These are phyloP conservation scores for Penicillium sp. DNA, from an alignment of 2,329 filamentous ascomycete species.

Conservation along the genomic window DNA sequence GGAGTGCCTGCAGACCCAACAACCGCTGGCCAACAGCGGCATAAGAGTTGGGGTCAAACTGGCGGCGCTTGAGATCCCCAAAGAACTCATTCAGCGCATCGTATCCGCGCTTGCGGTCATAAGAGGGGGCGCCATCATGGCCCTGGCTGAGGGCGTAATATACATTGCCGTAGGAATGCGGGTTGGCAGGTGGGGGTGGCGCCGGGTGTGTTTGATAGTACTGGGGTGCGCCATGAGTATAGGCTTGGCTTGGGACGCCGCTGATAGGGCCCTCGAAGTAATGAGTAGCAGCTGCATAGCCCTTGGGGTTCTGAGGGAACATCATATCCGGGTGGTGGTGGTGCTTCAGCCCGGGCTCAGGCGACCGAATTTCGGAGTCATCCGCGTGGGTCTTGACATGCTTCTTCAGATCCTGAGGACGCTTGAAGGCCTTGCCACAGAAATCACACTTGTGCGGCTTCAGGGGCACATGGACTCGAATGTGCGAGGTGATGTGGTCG, in stretches of 20 bases:
- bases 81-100: conserved; percentile 94
- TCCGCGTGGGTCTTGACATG: conserved; percentile 99
- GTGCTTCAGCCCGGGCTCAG: conserved; percentile 56
- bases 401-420: conserved; percentile 98
- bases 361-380: conserved; percentile 76
- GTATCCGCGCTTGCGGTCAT: conserved; percentile 81
- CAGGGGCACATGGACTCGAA: conserved; percentile 95
- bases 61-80: conserved; percentile 84
- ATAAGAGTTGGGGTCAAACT: conserved; percentile 88
- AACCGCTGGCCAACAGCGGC: conserved; percentile 87
- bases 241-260: conserved; percentile 47
- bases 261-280: conserved; percentile 57
- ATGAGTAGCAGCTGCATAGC: conserved; percentile 48
- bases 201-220: conserved; percentile 57
- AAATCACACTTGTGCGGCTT: conserved; percentile 99
- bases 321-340: conserved; percentile 40
- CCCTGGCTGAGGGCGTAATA: conserved; percentile 73
- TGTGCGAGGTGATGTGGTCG: conserved; percentile 98
- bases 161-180: conserved; percentile 66
- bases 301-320: conserved; percentile 41
- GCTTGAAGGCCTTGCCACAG: conserved; percentile 98
- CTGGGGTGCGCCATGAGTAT: conserved; percentile 45
- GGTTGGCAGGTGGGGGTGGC: conserved; percentile 53
- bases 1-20: conserved; percentile 73
- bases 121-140: conserved; percentile 62